phyloP scores from a whole-genome alignment of 116 monocot genomes.

The Papilionanthe hybrid region DNA sequence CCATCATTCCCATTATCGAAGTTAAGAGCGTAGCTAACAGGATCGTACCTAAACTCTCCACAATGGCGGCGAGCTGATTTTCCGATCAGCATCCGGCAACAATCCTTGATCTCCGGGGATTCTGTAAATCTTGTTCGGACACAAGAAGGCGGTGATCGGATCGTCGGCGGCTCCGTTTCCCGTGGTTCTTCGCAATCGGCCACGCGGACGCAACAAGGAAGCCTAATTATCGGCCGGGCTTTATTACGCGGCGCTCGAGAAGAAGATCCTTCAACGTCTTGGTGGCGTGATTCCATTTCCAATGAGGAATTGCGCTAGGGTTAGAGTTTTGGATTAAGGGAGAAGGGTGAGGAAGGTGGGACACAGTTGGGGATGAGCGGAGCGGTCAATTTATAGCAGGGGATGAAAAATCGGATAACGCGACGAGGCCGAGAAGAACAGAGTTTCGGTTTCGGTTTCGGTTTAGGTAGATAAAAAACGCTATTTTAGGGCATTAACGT shows the following conservation, averaged over 20 bases:
- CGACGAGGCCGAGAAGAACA: neutral
- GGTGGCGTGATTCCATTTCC: neutral
- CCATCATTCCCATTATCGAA: conserved; percentile 16
- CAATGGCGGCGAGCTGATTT: neutral
- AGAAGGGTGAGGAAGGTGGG: neutral
- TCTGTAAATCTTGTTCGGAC: neutral
- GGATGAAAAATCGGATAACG: too few species aligned
- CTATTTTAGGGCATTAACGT: neutral
- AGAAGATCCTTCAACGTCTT: neutral
- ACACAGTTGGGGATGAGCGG: neutral
- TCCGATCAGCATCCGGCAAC: neutral
- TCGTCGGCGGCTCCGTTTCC: neutral
- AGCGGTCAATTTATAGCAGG: neutral
- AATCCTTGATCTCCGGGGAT: neutral
- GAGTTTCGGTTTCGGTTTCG: neutral
- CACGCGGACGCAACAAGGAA: neutral
- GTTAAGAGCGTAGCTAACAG: conserved; percentile 32
- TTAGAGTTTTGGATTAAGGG: neutral
- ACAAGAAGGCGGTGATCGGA: neutral
- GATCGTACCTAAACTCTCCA: conserved; percentile 23
- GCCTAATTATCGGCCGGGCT: neutral
- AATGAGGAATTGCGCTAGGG: neutral
- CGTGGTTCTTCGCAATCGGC: neutral
- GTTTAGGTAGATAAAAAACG: neutral
- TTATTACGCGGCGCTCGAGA: neutral